These are phyloP conservation scores for Calophaca sinica DNA, from an alignment of 306 rosid genomes.

Conservation along the genomic window DNA sequence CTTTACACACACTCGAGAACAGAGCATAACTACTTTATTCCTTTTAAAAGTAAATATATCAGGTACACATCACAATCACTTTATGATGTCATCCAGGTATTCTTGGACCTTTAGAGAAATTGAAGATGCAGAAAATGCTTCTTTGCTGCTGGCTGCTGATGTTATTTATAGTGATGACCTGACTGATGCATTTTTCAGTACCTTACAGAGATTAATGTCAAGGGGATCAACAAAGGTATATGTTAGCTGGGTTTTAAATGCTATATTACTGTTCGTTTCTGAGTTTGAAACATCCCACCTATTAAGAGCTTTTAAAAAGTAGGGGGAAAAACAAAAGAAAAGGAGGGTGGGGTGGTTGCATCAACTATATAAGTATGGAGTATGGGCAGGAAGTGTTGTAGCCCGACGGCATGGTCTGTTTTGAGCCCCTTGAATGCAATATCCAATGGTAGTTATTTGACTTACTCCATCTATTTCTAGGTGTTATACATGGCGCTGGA, in stretches of 20 bases:
- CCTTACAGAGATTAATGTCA: constrained; percentile 72
- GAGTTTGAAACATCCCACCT: constrained; percentile 16
- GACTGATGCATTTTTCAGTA: constrained; percentile 81
- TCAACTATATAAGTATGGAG: constrained; percentile 8
- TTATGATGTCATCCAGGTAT: constrained; percentile 60
- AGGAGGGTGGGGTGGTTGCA: background rate
- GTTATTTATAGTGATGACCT: constrained; percentile 87
- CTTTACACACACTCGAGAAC: no score
- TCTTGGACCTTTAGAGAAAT: constrained; percentile 75
- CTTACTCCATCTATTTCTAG: constrained; percentile 50
- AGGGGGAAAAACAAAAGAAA: background rate
- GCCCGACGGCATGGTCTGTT: constrained; percentile 7
- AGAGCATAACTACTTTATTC: constrained; percentile 10
- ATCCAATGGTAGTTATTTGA: constrained; percentile 16
- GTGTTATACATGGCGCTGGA: constrained; percentile 81
- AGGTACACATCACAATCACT: constrained; percentile 35
- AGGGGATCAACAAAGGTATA: constrained; percentile 74
- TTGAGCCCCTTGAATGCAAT: constrained; percentile 9
- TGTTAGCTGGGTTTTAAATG: constrained; percentile 23
- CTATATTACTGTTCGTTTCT: background rate
- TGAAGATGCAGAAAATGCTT: constrained; percentile 75
- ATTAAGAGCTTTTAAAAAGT: background rate
- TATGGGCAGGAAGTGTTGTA: constrained; percentile 5
- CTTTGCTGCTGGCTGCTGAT: constrained; percentile 88
- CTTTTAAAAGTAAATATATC: background rate